phyloP scores from a whole-genome alignment of 371 early-diverging fungal genomes.

The Scutellospora calospora region DNA sequence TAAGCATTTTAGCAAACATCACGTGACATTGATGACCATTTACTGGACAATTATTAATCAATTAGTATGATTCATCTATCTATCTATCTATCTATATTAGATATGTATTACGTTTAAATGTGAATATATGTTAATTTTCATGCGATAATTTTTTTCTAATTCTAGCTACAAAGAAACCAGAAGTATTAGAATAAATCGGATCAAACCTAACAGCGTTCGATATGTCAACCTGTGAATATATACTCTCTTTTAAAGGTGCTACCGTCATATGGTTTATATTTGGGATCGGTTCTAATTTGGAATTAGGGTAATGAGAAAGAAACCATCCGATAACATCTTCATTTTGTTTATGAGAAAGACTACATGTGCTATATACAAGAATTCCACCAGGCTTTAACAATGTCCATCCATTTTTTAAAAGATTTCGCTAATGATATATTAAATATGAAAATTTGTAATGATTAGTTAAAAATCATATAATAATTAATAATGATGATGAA shows the following conservation, averaged over 20 bases:
- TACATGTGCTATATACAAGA: constrained; percentile 87
- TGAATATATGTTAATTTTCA: too few relatives aligned
- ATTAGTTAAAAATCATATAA: not conserved
- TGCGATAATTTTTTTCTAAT: constrained; percentile 49
- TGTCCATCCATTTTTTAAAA: constrained; percentile 75
- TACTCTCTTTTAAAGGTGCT: constrained; percentile 52
- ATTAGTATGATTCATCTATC: too few relatives aligned
- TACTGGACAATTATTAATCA: too few relatives aligned
- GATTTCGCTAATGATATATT: constrained; percentile 58
- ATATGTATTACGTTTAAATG: too few relatives aligned
- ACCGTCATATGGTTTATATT: constrained; percentile 44
- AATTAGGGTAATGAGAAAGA: constrained; percentile 47
- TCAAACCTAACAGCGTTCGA: constrained; percentile 59
- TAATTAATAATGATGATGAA: not conserved
- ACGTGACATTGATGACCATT: too few relatives aligned
- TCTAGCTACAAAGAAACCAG: constrained; percentile 72
- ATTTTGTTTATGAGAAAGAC: constrained; percentile 77
- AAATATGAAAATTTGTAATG: not conserved
- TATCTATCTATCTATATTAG: too few relatives aligned
- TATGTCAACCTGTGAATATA: constrained; percentile 46
- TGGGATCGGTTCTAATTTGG: constrained; percentile 54
- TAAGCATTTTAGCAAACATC: too few relatives aligned
- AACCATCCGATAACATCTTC: constrained; percentile 83
- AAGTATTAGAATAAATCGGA: constrained; percentile 61
- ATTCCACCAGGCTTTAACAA: constrained; percentile 73